A percentile compares a stretch with the other conserved stretches of the same genome.
These are phyloP conservation scores for Colletotrichum sp. DNA, from an alignment of 2,329 filamentous ascomycete genomes.

Conservation along the genomic window DNA sequence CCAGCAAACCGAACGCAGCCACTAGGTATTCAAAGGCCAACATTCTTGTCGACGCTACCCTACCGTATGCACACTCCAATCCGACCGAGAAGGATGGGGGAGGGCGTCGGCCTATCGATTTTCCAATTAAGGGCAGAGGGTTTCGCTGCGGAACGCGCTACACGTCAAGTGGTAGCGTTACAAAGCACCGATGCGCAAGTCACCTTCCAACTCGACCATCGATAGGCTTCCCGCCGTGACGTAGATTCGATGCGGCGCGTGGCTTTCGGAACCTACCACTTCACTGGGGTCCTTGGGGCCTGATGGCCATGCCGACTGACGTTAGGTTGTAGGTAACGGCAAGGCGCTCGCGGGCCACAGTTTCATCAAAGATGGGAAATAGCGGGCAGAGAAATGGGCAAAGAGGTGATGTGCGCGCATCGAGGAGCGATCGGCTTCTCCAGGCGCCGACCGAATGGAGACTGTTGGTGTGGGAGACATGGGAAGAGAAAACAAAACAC, in stretches of 20 bases:
- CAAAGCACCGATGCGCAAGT: slow-evolving; percentile 1
- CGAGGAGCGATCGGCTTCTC: neutral
- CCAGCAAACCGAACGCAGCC: slow-evolving; percentile 1
- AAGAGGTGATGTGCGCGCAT: neutral
- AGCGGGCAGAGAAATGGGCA: neutral
- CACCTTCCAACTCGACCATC: slow-evolving; percentile 1
- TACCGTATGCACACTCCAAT: neutral
- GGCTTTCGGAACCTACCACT: slow-evolving; percentile 2
- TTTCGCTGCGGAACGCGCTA: slow-evolving; percentile 8
- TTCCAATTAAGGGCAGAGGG: neutral
- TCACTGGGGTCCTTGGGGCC: neutral
- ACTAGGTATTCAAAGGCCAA: neutral
- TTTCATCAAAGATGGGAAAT: slow-evolving; percentile 7
- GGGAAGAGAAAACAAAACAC: slow-evolving; percentile 6
- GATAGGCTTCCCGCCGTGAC: slow-evolving; percentile 4
- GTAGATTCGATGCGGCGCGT: slow-evolving; percentile 10
- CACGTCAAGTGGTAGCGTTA: neutral
- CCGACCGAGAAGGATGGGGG: neutral
- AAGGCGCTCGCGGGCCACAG: neutral
- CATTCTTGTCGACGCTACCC: neutral
- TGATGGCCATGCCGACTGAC: neutral
- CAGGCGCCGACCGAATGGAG: slow-evolving; percentile 1
- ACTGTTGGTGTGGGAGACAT: slow-evolving; percentile 10
- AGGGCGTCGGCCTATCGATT: slow-evolving; percentile 9
- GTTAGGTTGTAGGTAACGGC: neutral